Evolutionary conservation across 2,329 filamentous ascomycete genomes (phyloP).

Genomic region (Bisporella sp.): DNA sequence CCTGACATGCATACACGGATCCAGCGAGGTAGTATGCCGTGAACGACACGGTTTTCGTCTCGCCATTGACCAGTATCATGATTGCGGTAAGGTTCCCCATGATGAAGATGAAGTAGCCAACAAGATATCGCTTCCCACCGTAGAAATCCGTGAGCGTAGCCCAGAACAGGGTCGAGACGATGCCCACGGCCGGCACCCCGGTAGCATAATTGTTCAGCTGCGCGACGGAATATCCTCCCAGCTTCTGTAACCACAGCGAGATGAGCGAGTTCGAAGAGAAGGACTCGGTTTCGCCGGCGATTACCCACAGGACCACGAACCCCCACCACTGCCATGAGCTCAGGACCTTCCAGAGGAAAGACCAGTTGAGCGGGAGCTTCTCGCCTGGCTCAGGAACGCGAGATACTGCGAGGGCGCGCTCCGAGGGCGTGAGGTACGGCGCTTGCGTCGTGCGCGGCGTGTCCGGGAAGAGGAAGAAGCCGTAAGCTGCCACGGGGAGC

Average conservation of each 20-base stretch:
- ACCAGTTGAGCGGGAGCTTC: conserved; percentile 34
- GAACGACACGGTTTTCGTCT: conserved; percentile 43
- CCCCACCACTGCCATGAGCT: conserved; percentile 59
- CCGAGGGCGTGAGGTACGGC: conserved; percentile 33
- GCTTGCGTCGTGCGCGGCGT: conserved; percentile 35
- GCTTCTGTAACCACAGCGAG: conserved; percentile 40
- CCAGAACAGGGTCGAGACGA: conserved; percentile 55
- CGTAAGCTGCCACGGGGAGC: conserved; percentile 47
- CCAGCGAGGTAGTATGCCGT: conserved; percentile 67
- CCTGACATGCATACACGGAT: conserved; percentile 64
- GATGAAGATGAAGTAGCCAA: conserved; percentile 60
- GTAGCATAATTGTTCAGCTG: conserved; percentile 48
- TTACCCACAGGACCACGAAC: conserved; percentile 60
- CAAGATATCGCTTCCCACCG: conserved; percentile 56
- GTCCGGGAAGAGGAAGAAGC: conserved; percentile 40
- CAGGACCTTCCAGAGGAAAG: conserved; percentile 48
- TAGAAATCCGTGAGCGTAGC: conserved; percentile 60
- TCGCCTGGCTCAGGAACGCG: conserved; percentile 33
- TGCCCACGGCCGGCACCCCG: conserved; percentile 44
- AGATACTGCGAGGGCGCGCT: conserved; percentile 35
- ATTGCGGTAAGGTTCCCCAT: conserved; percentile 55
- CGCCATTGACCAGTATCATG: conserved; percentile 45
- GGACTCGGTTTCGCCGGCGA: conserved; percentile 65
- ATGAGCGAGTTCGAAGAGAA: conserved; percentile 59
- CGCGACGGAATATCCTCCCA: conserved; percentile 37